Evolutionary conservation across 225 moss, liverwort and hornwort genomes (phyloP).

Genomic region (Marchantia polymorpha): DNA sequence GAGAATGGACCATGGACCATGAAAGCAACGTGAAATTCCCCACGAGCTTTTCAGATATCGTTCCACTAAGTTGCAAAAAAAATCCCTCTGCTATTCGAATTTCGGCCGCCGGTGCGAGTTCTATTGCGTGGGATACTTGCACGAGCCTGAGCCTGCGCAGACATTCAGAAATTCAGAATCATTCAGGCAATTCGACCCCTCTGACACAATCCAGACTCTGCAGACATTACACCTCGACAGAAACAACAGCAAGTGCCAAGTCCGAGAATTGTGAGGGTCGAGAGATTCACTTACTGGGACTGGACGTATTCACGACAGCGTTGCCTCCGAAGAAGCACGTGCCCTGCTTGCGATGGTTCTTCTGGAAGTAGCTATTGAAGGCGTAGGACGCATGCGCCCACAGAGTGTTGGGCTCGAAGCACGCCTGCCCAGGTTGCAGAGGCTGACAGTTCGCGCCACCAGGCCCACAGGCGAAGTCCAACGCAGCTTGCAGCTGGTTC

Average conservation of each 20-base stretch:
- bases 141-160: conserved; percentile 1
- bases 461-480: conserved; percentile 39
- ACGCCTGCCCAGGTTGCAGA: conserved; percentile 35
- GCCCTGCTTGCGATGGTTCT: conserved; percentile 43
- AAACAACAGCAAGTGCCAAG: too few relatives aligned
- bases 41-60: not conserved
- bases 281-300: conserved; percentile 57
- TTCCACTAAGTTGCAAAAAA: not conserved
- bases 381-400: conserved; percentile 44
- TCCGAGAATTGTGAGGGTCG: too few relatives aligned
- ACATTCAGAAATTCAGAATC: not conserved
- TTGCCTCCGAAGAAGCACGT: conserved; percentile 67
- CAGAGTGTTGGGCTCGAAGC: conserved; percentile 37
- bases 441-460: conserved; percentile 38
- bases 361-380: conserved; percentile 68
- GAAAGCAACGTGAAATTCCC: not conserved
- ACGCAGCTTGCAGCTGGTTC: conserved; percentile 20
- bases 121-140: conserved; percentile 3
- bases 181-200: not conserved
- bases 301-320: conserved; percentile 45
- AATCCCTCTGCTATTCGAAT: not conserved
- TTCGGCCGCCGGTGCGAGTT: not conserved
- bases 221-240: not conserved
- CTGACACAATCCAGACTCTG: not conserved
- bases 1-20: too few relatives aligned